Percentiles rank a stretch among this genome's conserved stretches.
phyloP scores from a whole-genome alignment of 805 yeast genomes.

The Pichia ethanolica region DNA sequence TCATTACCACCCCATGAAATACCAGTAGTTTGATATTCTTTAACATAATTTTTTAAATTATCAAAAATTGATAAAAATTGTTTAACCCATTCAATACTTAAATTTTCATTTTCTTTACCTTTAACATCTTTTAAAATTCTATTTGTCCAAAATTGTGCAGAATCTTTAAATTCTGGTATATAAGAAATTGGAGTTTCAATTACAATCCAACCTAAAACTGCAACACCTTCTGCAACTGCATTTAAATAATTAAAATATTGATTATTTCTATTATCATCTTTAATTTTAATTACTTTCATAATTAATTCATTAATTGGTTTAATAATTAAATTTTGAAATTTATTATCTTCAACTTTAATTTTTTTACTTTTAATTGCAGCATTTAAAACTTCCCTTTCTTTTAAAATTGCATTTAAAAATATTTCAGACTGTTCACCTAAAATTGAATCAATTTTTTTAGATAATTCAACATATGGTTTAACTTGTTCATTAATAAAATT shows the following conservation, averaged over 20 bases:
- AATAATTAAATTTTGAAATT: conserved; percentile 43
- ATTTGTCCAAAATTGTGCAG: conserved; percentile 92
- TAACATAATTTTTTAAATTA: conserved; percentile 63
- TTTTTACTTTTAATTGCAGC: conserved; percentile 56
- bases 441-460: conserved; percentile 47
- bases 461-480: conserved; percentile 50
- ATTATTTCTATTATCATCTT: conserved; percentile 70
- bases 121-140: conserved; percentile 79
- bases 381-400: conserved; percentile 51
- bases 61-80: conserved; percentile 56
- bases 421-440: conserved; percentile 49
- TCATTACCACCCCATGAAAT: conserved; percentile 70
- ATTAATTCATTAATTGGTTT: conserved; percentile 62
- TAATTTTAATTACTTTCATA: conserved; percentile 48
- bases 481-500: conserved; percentile 44
- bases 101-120: conserved; percentile 41
- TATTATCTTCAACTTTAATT: conserved; percentile 52
- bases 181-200: conserved; percentile 66
- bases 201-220: conserved; percentile 88
- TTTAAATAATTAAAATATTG: conserved; percentile 63
- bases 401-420: conserved; percentile 47
- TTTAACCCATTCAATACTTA: conserved; percentile 68
- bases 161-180: conserved; percentile 79
- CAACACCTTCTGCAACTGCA: conserved; percentile 82
- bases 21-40: conserved; percentile 79